Percentiles rank a stretch among this genome's conserved stretches.
Conservation (phyloP, 169 alveolate genomes). For the Plasmodium gonderi region DNA sequence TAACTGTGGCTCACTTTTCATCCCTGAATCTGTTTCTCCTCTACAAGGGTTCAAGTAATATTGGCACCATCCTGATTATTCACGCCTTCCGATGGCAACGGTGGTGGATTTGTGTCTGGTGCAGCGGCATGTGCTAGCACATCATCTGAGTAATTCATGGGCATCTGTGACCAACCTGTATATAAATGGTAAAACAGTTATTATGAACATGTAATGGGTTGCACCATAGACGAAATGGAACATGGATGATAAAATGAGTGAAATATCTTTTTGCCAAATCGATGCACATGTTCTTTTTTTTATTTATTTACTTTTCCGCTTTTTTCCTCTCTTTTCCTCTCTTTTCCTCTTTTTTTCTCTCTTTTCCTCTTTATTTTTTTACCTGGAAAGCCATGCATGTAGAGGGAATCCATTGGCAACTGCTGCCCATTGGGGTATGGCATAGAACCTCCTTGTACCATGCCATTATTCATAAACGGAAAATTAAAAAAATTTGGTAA, state of each 20-base stretch:
- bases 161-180: conserved; percentile 60
- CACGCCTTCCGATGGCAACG: conserved; percentile 49
- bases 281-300: too few species aligned
- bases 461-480: conserved; percentile 44
- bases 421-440: conserved; percentile 21
- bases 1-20: not conserved
- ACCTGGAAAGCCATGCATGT: conserved; percentile 44
- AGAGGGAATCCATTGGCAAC: conserved; percentile 35
- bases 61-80: conserved; percentile 13
- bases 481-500: conserved; percentile 63
- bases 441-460: conserved; percentile 3
- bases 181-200: not conserved
- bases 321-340: too few species aligned
- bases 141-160: conserved; percentile 60
- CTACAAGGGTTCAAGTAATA: not conserved
- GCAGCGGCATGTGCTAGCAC: conserved; percentile 32
- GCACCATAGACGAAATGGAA: not conserved
- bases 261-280: too few species aligned
- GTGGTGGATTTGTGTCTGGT: conserved; percentile 72
- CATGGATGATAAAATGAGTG: not conserved
- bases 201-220: not conserved
- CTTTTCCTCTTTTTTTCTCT: too few species aligned
- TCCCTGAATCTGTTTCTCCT: not conserved
- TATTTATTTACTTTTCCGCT: too few species aligned
- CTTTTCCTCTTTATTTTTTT: too few species aligned